A percentile compares a stretch with the other conserved stretches of the same genome.
Conservation (phyloP, 2,329 filamentous ascomycete species). For the Ophiostoma triangulosporum region DNA sequence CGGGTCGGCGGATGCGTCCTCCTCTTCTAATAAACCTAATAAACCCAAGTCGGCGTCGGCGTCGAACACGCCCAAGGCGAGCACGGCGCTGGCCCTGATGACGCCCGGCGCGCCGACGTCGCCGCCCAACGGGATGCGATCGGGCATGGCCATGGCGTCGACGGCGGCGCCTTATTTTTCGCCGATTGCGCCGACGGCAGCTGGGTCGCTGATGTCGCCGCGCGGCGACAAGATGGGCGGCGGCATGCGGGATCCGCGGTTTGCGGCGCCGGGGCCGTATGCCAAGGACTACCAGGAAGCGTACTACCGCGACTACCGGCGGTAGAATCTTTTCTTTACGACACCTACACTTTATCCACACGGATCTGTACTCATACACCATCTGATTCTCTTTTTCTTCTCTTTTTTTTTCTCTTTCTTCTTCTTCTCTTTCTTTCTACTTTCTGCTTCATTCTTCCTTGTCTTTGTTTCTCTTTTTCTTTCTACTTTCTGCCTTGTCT, state of each 20-base stretch:
- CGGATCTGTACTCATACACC: neutral
- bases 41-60: neutral
- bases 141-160: neutral
- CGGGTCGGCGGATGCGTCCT: too few relatives aligned
- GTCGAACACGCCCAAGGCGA: neutral
- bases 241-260: neutral
- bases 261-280: neutral
- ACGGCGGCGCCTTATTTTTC: neutral
- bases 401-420: neutral
- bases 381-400: neutral
- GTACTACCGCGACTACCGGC: neutral
- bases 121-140: neutral
- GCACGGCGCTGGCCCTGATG: neutral
- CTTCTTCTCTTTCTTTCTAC: neutral
- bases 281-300: neutral
- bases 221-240: constrained; percentile 1
- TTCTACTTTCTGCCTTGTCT: neutral
- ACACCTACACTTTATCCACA: neutral
- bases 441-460: neutral
- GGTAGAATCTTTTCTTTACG: neutral
- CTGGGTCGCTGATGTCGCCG: neutral
- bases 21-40: too few relatives aligned
- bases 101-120: neutral
- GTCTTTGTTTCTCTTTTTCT: neutral
- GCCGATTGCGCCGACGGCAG: neutral